Base-by-base conservation (phyloP, 192 early-diverging fungal genomes). In the Coemansia sp. region DNA sequence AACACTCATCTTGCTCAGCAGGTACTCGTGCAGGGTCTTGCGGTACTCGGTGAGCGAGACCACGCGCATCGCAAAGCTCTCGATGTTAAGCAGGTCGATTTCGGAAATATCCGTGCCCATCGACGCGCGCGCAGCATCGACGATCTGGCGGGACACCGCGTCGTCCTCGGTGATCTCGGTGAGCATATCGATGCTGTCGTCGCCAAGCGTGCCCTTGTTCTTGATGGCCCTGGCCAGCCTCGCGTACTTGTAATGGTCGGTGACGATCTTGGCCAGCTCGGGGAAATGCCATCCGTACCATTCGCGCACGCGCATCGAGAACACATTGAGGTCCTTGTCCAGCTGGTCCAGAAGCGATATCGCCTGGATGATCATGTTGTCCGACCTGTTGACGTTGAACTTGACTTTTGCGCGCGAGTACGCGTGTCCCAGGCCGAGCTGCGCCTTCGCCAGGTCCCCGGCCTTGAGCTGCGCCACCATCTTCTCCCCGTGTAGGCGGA, bases 281-380 rank as follows among this genome's bases (percentile, higher is more conserved):
- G 98, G 98, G 87, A 99, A 99, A 78, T 99, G 98, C 96, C 96
- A 99, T 62, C 91, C 92, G 84, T 99, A 99, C 98, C 98, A 99
- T 85, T 99, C 98, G 69, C 94, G 88, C 68, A 90, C 90, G 57
- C 96, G 87, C 96, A 98, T 98, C 59, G 96, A 87, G 71, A 95
- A 98, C 54, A 92, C 96, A 88, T 98, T 98, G 74, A 98, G 85
- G 67, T 98, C 96, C 88, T 98, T 98, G 87, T 98, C 96, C 70
- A 98, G 84, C 77, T 98, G 93, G 84, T 98, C 97, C 73, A 98
- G 85, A 11, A 99, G 87, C 46, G 92, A 89, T 68, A 98, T 97
- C 22, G 91, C 90, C 85, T 94, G 92, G 64, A 94, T 93, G 68
- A 93, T 94, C 91, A 94, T 94, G 88, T 98, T 99, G 84, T 99